These are phyloP conservation scores for Zopfochytrium polystomum DNA, from an alignment of 371 early-diverging fungal genomes.

Conservation along the genomic window DNA sequence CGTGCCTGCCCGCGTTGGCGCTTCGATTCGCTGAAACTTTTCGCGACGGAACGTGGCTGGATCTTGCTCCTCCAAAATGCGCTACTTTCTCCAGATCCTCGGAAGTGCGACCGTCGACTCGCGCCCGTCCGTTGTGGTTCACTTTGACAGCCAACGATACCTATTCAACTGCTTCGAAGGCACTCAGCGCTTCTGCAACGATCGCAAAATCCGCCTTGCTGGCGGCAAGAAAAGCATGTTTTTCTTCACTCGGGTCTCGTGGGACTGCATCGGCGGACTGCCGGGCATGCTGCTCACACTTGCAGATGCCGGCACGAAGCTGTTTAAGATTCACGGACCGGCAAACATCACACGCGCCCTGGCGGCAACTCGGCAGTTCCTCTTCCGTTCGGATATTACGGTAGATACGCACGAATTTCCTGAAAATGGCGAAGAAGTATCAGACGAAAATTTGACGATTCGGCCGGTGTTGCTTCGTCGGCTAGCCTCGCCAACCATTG, in stretches of 20 bases:
- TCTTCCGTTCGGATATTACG: slow-evolving; percentile 54
- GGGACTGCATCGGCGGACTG: slow-evolving; percentile 13
- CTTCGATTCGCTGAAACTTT: too few relatives aligned
- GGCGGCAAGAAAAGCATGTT: slow-evolving; percentile 64
- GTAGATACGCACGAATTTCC: slow-evolving; percentile 52
- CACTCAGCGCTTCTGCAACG: slow-evolving; percentile 79
- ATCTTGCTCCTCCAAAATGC: background rate
- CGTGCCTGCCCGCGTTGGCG: too few relatives aligned
- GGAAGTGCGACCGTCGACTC: slow-evolving; percentile 65
- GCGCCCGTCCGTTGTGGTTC: slow-evolving; percentile 63
- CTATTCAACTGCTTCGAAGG: slow-evolving; percentile 95
- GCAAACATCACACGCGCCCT: slow-evolving; percentile 79
- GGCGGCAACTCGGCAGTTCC: slow-evolving; percentile 77
- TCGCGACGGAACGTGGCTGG: background rate
- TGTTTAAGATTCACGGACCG: slow-evolving; percentile 32
- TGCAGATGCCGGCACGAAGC: slow-evolving; percentile 65
- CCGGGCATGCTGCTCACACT: slow-evolving; percentile 85
- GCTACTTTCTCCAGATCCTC: slow-evolving; percentile 41
- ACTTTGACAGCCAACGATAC: slow-evolving; percentile 78
- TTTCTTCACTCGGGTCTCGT: slow-evolving; percentile 64
- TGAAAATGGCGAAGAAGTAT: slow-evolving; percentile 33
- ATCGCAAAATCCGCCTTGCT: slow-evolving; percentile 64
- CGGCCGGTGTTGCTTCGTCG: slow-evolving; percentile 62
- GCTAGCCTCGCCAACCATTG: slow-evolving; percentile 9
- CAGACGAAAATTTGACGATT: slow-evolving; percentile 65